These are phyloP conservation scores for Yamadazyma takamatsuzukensis DNA, from an alignment of 805 yeast genomes.

Conservation along the genomic window DNA sequence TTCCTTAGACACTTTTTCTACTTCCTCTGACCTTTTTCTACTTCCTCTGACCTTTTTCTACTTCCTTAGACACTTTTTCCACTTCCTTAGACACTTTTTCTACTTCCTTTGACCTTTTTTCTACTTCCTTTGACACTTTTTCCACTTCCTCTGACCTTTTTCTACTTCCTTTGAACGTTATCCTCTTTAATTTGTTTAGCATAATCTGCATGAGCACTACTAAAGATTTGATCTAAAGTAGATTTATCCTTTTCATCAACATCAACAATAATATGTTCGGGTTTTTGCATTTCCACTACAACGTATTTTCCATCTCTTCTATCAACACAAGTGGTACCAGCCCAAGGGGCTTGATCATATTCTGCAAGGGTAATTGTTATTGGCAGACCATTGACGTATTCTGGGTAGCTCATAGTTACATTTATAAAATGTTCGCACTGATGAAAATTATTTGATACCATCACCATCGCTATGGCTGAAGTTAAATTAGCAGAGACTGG, in stretches of 20 bases:
- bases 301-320: slow-evolving; percentile 29
- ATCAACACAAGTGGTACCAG: slow-evolving; percentile 48
- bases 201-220: slow-evolving; percentile 39
- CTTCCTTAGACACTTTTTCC: no score
- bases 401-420: slow-evolving; percentile 36
- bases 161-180: slow-evolving; percentile 8
- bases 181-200: slow-evolving; percentile 12
- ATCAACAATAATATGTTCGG: slow-evolving; percentile 41
- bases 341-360: slow-evolving; percentile 54
- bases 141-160: neutral
- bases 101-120: no score
- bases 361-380: slow-evolving; percentile 43
- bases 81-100: no score
- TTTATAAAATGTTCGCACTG: slow-evolving; percentile 1
- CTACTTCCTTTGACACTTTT: neutral
- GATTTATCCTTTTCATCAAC: slow-evolving; percentile 34
- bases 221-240: slow-evolving; percentile 42
- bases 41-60: neutral
- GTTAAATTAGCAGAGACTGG: no score
- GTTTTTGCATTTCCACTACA: slow-evolving; percentile 44
- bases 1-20: neutral
- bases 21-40: neutral
- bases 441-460: slow-evolving; percentile 1
- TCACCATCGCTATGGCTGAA: neutral
- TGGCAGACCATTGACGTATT: slow-evolving; percentile 41